phyloP scores from a whole-genome alignment of 78 protist genomes.

The Emiliania huxleyi region DNA sequence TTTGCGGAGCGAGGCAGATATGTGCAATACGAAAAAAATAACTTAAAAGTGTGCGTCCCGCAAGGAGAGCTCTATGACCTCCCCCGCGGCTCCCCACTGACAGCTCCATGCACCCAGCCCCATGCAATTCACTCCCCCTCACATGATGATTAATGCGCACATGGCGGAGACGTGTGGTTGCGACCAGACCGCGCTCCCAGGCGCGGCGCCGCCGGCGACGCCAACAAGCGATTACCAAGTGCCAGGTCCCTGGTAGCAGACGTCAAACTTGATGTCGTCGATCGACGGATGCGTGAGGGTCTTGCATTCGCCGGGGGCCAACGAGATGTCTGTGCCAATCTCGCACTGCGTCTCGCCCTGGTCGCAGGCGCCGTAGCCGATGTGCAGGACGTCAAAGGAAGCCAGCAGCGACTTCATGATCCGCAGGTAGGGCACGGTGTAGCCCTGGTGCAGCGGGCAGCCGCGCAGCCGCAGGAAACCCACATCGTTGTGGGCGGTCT shows the following conservation, averaged over 20 bases:
- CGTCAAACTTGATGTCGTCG: not conserved
- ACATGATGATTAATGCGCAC: too few relatives aligned
- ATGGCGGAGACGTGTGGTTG: too few relatives aligned
- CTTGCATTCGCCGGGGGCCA: not conserved
- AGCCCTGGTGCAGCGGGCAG: not conserved
- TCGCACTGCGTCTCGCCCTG: not conserved
- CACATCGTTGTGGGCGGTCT: not conserved
- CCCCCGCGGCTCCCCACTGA: too few relatives aligned
- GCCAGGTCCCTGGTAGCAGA: not conserved
- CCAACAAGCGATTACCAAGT: not conserved
- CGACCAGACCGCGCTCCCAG: too few relatives aligned
- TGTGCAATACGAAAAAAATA: too few relatives aligned
- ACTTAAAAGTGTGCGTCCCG: too few relatives aligned
- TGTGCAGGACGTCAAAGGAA: not conserved
- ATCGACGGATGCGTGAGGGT: not conserved
- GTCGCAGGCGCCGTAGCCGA: not conserved
- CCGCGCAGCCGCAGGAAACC: not conserved
- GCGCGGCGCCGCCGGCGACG: too few relatives aligned
- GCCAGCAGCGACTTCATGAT: not conserved
- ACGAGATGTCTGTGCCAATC: not conserved
- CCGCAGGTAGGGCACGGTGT: not conserved
- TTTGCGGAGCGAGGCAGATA: too few relatives aligned
- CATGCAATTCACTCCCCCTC: too few relatives aligned
- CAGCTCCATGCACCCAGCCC: too few relatives aligned
- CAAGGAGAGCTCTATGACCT: too few relatives aligned